Evolutionary conservation across 2,329 filamentous ascomycete genomes (phyloP).

Genomic region (Cladophialophora bantiana): DNA sequence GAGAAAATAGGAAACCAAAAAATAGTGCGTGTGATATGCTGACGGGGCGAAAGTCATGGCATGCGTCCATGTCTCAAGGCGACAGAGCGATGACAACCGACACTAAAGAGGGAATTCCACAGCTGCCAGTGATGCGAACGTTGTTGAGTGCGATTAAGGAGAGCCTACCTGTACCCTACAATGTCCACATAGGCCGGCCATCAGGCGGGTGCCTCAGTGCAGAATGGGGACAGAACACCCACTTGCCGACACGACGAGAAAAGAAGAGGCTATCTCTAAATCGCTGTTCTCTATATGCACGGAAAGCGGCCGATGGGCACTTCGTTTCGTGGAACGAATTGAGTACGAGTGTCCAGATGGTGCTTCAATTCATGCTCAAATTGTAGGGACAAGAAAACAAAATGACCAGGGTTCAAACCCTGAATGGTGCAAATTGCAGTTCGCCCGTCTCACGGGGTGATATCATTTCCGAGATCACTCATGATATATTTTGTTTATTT

Average conservation of each 20-base stretch:
- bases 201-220: not conserved
- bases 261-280: not conserved
- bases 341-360: not conserved
- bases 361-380: not conserved
- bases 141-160: not conserved
- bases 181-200: not conserved
- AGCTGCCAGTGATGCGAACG: not conserved
- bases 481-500: not conserved
- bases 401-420: not conserved
- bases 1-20: not conserved
- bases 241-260: not conserved
- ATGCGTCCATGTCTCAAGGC: not conserved
- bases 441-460: not conserved
- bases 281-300: not conserved
- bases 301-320: not conserved
- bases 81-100: not conserved
- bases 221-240: not conserved
- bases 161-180: not conserved
- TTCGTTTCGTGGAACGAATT: not conserved
- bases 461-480: not conserved
- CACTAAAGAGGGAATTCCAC: not conserved
- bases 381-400: not conserved
- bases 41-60: not conserved
- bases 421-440: not conserved
- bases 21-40: not conserved